phyloP scores from a whole-genome alignment of 1,284 basidiomycete species.

The Apiotrichum gamsii region DNA sequence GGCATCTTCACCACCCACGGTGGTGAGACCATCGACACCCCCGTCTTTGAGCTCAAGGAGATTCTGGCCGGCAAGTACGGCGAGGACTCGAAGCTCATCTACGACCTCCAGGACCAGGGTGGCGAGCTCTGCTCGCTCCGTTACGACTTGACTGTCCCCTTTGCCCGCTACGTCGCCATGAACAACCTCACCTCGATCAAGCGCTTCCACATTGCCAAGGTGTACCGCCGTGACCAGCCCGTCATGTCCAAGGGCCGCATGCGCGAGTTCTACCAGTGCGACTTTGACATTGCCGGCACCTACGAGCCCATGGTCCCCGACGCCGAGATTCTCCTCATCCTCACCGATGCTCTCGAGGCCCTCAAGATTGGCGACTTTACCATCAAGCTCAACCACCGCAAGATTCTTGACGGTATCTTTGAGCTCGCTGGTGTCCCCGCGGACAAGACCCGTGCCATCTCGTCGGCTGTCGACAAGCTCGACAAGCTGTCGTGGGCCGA shows the following conservation, averaged over 20 bases:
- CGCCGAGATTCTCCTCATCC: slow-evolving; percentile 77
- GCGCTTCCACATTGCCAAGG: slow-evolving; percentile 96
- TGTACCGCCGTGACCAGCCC: slow-evolving; percentile 92
- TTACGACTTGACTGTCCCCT: slow-evolving; percentile 96
- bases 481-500: slow-evolving; percentile 93
- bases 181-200: slow-evolving; percentile 70
- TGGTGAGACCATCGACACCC: slow-evolving; percentile 89
- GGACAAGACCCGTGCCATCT: slow-evolving; percentile 90
- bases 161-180: slow-evolving; percentile 95
- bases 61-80: slow-evolving; percentile 93
- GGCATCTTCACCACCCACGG: slow-evolving; percentile 84
- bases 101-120: slow-evolving; percentile 97
- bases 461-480: slow-evolving; percentile 95
- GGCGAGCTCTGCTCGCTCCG: slow-evolving; percentile 91
- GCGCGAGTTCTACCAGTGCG: slow-evolving; percentile 98
- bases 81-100: slow-evolving; percentile 96
- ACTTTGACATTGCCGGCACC: slow-evolving; percentile 90
- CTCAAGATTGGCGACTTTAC: slow-evolving; percentile 90
- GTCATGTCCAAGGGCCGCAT: slow-evolving; percentile 97
- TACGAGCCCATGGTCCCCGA: slow-evolving; percentile 98
- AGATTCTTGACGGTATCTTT: slow-evolving; percentile 96
- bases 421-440: slow-evolving; percentile 89
- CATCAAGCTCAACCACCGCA: slow-evolving; percentile 95
- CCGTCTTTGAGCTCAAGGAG: slow-evolving; percentile 96
- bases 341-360: slow-evolving; percentile 72